A percentile compares a stretch with the other conserved stretches of the same genome.
Conservation (phyloP, 2,329 filamentous ascomycete genomes). For the Sarocladiaceae sp. region DNA sequence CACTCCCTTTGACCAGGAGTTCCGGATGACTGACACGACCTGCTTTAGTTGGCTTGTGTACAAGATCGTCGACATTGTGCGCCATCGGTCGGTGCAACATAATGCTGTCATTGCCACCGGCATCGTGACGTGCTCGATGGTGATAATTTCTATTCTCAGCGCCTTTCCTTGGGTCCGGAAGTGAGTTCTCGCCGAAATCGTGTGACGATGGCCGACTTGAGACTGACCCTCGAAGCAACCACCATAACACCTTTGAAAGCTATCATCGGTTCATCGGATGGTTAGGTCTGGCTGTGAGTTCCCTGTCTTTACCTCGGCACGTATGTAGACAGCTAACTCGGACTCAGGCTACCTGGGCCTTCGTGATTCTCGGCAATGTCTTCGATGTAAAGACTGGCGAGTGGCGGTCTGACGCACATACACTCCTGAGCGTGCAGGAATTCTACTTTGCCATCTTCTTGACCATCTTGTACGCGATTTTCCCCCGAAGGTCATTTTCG, state of each 20-base stretch:
- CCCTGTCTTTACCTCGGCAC: background rate
- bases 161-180: slow-evolving; percentile 35
- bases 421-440: slow-evolving; percentile 29
- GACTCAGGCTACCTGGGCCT: slow-evolving; percentile 28
- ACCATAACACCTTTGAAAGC: slow-evolving; percentile 34
- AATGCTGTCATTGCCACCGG: slow-evolving; percentile 29
- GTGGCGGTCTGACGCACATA: slow-evolving; percentile 27
- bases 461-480: slow-evolving; percentile 28
- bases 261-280: slow-evolving; percentile 36
- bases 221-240: slow-evolving; percentile 20
- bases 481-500: background rate
- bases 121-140: slow-evolving; percentile 29
- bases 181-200: slow-evolving; percentile 19
- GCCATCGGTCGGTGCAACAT: slow-evolving; percentile 25
- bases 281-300: slow-evolving; percentile 29
- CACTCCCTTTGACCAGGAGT: background rate
- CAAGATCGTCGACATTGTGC: slow-evolving; percentile 31
- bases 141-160: slow-evolving; percentile 31
- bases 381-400: slow-evolving; percentile 28
- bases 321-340: background rate
- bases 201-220: background rate
- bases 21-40: slow-evolving; percentile 11
- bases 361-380: slow-evolving; percentile 30
- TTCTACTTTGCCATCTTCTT: slow-evolving; percentile 35
- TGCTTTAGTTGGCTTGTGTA: slow-evolving; percentile 28